Base-by-base conservation (phyloP, 768 basidiomycete genomes). In the Daedaleopsis nitida region DNA sequence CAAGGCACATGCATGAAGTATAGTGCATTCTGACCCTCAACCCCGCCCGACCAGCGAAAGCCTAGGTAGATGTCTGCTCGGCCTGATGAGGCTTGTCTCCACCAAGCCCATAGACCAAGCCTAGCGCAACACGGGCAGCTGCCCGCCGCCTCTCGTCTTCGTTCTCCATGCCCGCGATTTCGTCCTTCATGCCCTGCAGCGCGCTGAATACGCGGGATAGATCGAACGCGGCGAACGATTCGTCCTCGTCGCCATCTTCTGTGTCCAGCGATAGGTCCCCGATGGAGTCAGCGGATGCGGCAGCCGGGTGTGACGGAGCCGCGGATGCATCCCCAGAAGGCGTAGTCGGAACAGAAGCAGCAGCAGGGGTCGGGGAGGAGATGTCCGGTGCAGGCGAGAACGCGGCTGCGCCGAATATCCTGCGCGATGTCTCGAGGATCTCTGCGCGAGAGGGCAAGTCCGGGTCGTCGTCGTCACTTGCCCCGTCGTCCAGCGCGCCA, bases 51-150 rank as follows among this genome's bases (percentile, higher is more conserved):
- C 27, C 27, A 32, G 27, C 27, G 7, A 32, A 32, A 32, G 27
- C 27, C 27, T 32, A 32, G 10, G 57, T 23, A 8, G 34, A 21
- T 37, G 45, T 58, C n/a, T n/a, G 59, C 65, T 48, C 64, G 14
- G 23, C 19, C 54, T 57, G 27, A 32, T 3, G 27, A 32, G 27
- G 81, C 78, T 55, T 34, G 32, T 27, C 19, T n/a, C 35, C 35
- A 17, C 21, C 58, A 55, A 92, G 73, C 3, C 89, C 90, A 72
- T 90, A 88, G 7, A 87, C 89, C 53, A 92, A 73, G 0, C 88
- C 88, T 0, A 92, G 75, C 23, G 91, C 89, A 21, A 89, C 88
- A 49, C 78, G 77, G 9, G 91, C 91, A 0, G 91, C 91, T 24
- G 89, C 86, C 66, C 77, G 82, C 65, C 87, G 77, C 64, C 85